Percentiles rank a stretch among this genome's conserved stretches.
phyloP scores from a whole-genome alignment of 495 filamentous ascomycete species.

The Geoglossum glabrum region DNA sequence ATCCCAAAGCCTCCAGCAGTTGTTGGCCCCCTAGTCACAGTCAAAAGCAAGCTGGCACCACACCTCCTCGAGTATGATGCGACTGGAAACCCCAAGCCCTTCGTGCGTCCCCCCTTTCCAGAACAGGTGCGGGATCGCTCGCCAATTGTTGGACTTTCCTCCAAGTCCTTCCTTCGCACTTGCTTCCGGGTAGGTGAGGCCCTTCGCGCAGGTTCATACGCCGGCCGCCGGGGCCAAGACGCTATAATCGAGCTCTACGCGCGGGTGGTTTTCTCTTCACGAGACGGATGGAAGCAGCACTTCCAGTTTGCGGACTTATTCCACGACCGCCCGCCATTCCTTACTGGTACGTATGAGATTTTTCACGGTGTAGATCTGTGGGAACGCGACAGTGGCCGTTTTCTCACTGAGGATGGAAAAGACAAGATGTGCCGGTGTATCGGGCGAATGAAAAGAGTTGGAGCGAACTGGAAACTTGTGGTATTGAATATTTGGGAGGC shows the following conservation, averaged over 20 bases:
- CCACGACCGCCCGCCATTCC: constrained; percentile 31
- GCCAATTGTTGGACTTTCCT: constrained; percentile 29
- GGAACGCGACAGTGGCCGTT: constrained; percentile 25
- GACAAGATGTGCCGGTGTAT: constrained; percentile 31
- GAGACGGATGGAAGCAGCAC: constrained; percentile 28
- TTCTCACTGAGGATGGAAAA: constrained; percentile 15
- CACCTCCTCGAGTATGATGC: neutral
- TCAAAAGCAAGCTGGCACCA: neutral
- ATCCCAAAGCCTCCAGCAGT: neutral
- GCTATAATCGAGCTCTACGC: constrained; percentile 38
- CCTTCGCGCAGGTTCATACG: constrained; percentile 23
- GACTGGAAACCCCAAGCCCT: constrained; percentile 11
- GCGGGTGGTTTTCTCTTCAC: constrained; percentile 30
- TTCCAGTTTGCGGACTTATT: constrained; percentile 40
- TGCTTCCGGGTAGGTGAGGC: constrained; percentile 43
- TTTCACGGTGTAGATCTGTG: constrained; percentile 26
- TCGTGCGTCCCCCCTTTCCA: constrained; percentile 31
- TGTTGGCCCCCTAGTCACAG: neutral
- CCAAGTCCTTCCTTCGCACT: constrained; percentile 26
- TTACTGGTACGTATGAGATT: constrained; percentile 26
- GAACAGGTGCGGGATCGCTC: constrained; percentile 27
- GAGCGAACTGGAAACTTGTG: constrained; percentile 23
- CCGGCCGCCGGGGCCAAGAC: constrained; percentile 21
- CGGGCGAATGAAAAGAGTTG: constrained; percentile 28
- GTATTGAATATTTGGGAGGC: constrained; percentile 33